A percentile compares a stretch with the other conserved stretches of the same genome.
phyloP scores from a whole-genome alignment of 805 yeast species.

The Wickerhamiella spandovensis region DNA sequence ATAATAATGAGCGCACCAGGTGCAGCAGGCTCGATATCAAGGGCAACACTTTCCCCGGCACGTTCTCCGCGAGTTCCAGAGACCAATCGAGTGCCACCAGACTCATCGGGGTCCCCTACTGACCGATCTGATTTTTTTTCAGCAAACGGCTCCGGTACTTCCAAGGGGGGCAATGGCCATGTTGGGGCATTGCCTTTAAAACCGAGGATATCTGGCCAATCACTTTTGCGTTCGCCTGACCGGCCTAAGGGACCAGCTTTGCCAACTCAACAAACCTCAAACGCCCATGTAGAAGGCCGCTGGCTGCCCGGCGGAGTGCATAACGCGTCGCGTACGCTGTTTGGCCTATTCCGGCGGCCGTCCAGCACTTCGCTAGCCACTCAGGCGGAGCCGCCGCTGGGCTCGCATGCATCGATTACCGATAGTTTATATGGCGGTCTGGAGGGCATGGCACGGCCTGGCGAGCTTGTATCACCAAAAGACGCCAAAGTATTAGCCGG shows the following conservation, averaged over 20 bases:
- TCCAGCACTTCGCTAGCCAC: constrained; percentile 14
- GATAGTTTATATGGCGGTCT: constrained; percentile 13
- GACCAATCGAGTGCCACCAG: background rate
- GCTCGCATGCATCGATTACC: constrained; percentile 6
- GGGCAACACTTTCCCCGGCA: background rate
- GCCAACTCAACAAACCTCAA: background rate
- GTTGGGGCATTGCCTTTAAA: background rate
- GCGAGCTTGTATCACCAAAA: constrained; percentile 3
- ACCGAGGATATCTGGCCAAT: background rate
- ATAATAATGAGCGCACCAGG: background rate
- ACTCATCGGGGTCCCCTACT: background rate
- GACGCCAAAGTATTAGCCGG: constrained; percentile 1
- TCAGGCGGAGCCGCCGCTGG: constrained; percentile 19
- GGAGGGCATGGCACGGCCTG: constrained; percentile 10
- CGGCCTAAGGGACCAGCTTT: constrained; percentile 2
- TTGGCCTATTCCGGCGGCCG: constrained; percentile 14
- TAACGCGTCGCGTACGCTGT: constrained; percentile 4
- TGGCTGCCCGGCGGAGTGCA: background rate
- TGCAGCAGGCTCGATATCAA: background rate
- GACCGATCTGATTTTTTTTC: background rate
- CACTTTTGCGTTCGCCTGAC: background rate
- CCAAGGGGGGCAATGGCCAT: background rate
- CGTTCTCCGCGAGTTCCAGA: background rate
- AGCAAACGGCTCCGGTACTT: background rate
- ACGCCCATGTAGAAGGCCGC: background rate